A percentile compares a stretch with the other conserved stretches of the same genome.
These are phyloP conservation scores for Aspergillus nomiae DNA, from an alignment of 2,329 filamentous ascomycete species.

Conservation along the genomic window DNA sequence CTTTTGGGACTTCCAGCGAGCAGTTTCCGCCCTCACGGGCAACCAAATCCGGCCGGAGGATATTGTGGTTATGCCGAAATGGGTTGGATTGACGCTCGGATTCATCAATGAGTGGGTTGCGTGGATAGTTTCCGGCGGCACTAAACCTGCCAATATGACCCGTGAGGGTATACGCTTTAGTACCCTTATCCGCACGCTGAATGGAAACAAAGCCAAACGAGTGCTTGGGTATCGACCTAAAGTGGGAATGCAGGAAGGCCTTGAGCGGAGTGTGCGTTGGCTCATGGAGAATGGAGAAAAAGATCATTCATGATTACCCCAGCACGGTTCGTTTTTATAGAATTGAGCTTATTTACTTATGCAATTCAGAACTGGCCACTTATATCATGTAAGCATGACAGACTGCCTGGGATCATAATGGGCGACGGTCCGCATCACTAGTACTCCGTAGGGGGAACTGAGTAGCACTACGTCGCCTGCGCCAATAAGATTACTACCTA, in stretches of 20 bases:
- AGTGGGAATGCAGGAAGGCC: constrained; percentile 4
- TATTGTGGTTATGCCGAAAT: constrained; percentile 8
- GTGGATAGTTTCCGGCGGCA: neutral
- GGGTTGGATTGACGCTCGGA: constrained; percentile 6
- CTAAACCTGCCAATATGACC: constrained; percentile 5
- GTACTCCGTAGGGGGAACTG: no score
- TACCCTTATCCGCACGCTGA: constrained; percentile 4
- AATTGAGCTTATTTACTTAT: no score
- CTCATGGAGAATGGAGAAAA: neutral
- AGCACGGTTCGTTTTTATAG: no score
- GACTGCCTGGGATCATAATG: no score
- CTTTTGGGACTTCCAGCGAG: constrained; percentile 12
- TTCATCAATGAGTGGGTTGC: constrained; percentile 8
- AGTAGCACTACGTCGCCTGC: no score
- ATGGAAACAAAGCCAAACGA: constrained; percentile 5
- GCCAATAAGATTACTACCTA: no score
- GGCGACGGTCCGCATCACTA: no score
- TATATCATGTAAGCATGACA: no score
- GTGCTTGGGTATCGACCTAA: constrained; percentile 7
- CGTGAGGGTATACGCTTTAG: constrained; percentile 11
- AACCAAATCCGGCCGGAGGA: neutral
- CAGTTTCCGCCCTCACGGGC: neutral
- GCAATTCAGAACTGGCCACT: no score
- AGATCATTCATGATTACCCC: no score
- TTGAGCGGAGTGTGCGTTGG: constrained; percentile 8